Evolutionary conservation across 2,329 filamentous ascomycete species (phyloP), one percentile per base, ranked within the genome.

Genomic region (Aspergillus pseudoterreus): DNA sequence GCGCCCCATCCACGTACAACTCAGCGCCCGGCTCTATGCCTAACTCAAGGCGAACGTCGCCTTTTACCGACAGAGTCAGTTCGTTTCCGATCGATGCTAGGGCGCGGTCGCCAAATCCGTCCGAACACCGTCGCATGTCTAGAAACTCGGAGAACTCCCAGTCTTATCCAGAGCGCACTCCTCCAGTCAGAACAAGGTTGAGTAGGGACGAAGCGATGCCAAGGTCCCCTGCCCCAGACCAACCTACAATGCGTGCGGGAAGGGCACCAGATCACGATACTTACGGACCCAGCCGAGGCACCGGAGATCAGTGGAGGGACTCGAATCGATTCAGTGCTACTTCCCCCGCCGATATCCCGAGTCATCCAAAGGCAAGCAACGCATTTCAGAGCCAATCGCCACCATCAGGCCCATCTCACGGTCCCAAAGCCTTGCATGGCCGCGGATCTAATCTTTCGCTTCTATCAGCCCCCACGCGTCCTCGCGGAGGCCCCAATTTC

Each of bases 1-100:
- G 55, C 38, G 52, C 22, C 19, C 65, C 73, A 17, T 77, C 77
- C 32, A 76, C 75, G 36, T 75, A 78, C 46, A 73, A 75, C 39
- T 82, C 79, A 19, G 78, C 75, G 19, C 71, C 77, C 50, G 79
- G 77, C 36, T 85, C 83, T 8, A 77, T 71, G 17, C 68, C 76
- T 17, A 83, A 80, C 27, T 86, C 83, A 19, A 78, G 82, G 51
- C 76, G 82, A 45, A 84, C 84, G 8, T 86, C 84, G 5, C 84
- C 84, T 14, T 79, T 74, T 22, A 68, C 77, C 14, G 83, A 82
- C 57, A 75, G 80, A 58, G 63, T 74, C 45, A 75, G 71, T 44
- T 61, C 76, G 15, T 64, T 72, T 36, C 57, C 72, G 54, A 61
- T 67, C 15, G 57, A 67, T 50, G 58, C 63, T 22, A 71, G 63